phyloP scores from a whole-genome alignment of 306 rosid species.

The Lupinus albus region DNA sequence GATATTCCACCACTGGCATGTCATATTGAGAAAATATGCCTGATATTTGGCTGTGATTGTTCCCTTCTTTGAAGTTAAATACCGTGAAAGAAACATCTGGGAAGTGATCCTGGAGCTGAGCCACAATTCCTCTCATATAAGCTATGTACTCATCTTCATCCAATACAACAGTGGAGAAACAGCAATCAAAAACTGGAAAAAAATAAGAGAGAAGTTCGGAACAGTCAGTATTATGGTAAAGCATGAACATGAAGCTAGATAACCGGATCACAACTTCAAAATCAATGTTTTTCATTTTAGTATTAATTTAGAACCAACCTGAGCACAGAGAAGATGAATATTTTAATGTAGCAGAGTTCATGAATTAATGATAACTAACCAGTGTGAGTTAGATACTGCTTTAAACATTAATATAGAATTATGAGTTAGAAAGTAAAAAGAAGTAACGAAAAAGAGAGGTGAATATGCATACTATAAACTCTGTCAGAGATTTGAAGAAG shows the following conservation, averaged over 20 bases:
- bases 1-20: slow-evolving; percentile 99
- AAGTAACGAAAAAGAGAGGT: background rate
- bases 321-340: background rate
- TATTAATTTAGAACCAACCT: background rate
- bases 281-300: slow-evolving; percentile 7
- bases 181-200: slow-evolving; percentile 88
- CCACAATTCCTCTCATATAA: slow-evolving; percentile 85
- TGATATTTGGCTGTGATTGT: slow-evolving; percentile 70
- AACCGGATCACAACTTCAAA: slow-evolving; percentile 7
- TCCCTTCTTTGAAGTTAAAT: slow-evolving; percentile 94
- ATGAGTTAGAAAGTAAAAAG: background rate
- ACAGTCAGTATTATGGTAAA: slow-evolving; percentile 11
- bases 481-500: slow-evolving; percentile 97
- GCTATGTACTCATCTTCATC: slow-evolving; percentile 85
- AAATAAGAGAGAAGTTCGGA: slow-evolving; percentile 21
- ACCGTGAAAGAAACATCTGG: slow-evolving; percentile 97
- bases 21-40: slow-evolving; percentile 87
- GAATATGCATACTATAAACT: slow-evolving; percentile 69
- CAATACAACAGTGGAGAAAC: slow-evolving; percentile 89
- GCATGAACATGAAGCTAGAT: background rate
- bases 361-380: no score
- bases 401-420: no score
- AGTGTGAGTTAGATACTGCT: slow-evolving; percentile 22
- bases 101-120: slow-evolving; percentile 87
- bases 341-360: no score